phyloP scores from a whole-genome alignment of 331 rosid species.

The Telfairia occidentalis region DNA sequence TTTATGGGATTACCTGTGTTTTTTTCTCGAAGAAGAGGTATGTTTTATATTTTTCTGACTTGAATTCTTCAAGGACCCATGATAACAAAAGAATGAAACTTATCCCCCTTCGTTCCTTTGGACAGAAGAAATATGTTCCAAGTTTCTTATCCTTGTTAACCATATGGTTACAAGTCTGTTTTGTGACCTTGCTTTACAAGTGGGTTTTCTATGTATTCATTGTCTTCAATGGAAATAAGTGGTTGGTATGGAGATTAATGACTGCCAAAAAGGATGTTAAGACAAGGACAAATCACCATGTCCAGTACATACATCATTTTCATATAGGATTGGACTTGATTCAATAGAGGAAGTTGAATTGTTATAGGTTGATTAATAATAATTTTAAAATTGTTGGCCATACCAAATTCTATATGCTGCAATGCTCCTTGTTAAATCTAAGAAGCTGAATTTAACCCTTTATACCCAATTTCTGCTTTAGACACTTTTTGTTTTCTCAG shows the following conservation, averaged over 20 bases:
- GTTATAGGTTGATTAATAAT: not conserved
- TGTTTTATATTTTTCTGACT: slow-evolving; percentile 7
- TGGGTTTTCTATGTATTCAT: not conserved
- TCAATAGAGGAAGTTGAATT: not conserved
- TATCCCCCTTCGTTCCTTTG: not conserved
- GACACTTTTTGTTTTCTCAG: not conserved
- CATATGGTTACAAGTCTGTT: not conserved
- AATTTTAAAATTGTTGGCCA: not conserved
- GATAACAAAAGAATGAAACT: not conserved
- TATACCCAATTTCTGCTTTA: not conserved
- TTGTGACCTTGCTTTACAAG: not conserved
- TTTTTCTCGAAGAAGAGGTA: slow-evolving; percentile 54
- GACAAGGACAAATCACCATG: not conserved
- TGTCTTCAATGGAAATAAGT: not conserved
- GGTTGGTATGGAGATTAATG: not conserved
- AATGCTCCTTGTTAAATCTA: not conserved
- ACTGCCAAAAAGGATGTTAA: not conserved
- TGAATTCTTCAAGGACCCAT: not conserved
- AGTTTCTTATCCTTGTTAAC: not conserved
- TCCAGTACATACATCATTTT: not conserved
- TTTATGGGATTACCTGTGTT: slow-evolving; percentile 78
- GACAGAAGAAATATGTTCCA: not conserved
- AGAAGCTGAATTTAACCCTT: not conserved
- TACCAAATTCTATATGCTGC: not conserved
- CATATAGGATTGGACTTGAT: not conserved